These are phyloP conservation scores for Phialocephala subalpina DNA, from an alignment of 2,329 filamentous ascomycete genomes.

Conservation along the genomic window DNA sequence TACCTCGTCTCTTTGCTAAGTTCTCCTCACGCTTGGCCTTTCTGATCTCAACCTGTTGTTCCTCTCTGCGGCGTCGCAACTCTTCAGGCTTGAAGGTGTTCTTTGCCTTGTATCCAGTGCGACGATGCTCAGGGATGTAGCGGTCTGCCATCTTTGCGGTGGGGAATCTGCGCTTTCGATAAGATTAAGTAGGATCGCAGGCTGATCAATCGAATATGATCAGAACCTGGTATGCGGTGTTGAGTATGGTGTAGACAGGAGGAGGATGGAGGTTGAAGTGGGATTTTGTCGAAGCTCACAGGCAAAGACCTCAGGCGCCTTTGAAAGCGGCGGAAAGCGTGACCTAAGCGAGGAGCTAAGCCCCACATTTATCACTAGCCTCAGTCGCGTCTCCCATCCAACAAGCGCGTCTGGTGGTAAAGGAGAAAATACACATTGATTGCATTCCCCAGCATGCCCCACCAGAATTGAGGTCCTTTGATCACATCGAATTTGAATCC, in stretches of 20 bases:
- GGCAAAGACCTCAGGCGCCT: constrained; percentile 21
- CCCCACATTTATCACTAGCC: constrained; percentile 17
- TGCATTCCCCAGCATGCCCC: not conserved
- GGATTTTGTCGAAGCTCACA: constrained; percentile 31
- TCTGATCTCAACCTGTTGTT: constrained; percentile 98
- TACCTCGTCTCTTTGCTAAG: constrained; percentile 96
- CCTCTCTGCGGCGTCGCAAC: constrained; percentile 95
- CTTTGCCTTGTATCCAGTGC: constrained; percentile 99
- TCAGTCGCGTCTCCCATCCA: constrained; percentile 26
- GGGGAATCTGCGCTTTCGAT: constrained; percentile 23
- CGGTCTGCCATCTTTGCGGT: constrained; percentile 83
- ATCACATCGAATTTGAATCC: not conserved
- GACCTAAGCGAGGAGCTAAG: constrained; percentile 25
- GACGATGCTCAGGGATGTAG: constrained; percentile 99
- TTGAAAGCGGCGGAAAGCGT: constrained; percentile 27
- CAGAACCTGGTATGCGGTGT: constrained; percentile 25
- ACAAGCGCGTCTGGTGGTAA: constrained; percentile 11
- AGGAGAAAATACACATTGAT: not conserved
- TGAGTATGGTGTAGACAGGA: constrained; percentile 16
- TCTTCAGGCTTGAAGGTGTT: constrained; percentile 99
- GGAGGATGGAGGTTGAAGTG: constrained; percentile 25
- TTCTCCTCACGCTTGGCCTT: constrained; percentile 99
- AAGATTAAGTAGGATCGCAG: constrained; percentile 19
- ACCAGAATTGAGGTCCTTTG: not conserved
- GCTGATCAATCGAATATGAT: constrained; percentile 27